Base-by-base conservation (phyloP, 208 protist species). In the Naegleria fowleri region DNA sequence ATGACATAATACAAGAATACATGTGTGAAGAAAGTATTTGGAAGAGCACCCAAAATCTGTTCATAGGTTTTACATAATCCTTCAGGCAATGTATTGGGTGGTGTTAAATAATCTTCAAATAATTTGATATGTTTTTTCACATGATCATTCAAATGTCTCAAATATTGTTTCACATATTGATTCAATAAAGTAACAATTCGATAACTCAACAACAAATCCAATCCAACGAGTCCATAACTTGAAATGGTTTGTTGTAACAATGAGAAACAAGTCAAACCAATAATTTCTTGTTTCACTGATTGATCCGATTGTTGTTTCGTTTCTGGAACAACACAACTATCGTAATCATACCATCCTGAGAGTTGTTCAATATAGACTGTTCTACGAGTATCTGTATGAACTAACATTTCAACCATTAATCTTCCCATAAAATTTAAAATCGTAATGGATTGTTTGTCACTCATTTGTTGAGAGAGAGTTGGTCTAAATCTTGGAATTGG, bases 401-500 rank as follows among this genome's bases (percentile, higher is more conserved):
- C 75, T 7, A 99, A 91, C 22, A 99, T 92, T 91, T 98, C 96
- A 59, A 96, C 94, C 15, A 97, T 94, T 6, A 99, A 92, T 91
- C 97, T 93, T 41, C 98, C 98, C 51, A 99, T 96, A 88, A 97
- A 98, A 90, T 95, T 96, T 36, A 36, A 36, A 15, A 36, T 79
- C 29, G 29, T 36, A 79, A 79, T 79, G 0, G 67, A 36, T 79
- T 29, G 16, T 36, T 79, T 79, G 19, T 67, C 55, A 67, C 11
- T 67, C 91, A 96, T 96, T 0, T 93, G 41, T 29, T 94, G 40
- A n/a, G 88, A 41, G 89, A 96, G 93, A 3, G 91, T 39, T 9
- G 91, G 92, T 41, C 92, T 90, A 91, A 98, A 98, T 86, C 95
- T 95, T 39, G 98, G 97, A 90, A 99, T 99, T 15, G 97, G 96